A percentile compares a stretch with the other conserved stretches of the same genome.
phyloP scores from a whole-genome alignment of 306 rosid genomes.

The Abrus precatorius region DNA sequence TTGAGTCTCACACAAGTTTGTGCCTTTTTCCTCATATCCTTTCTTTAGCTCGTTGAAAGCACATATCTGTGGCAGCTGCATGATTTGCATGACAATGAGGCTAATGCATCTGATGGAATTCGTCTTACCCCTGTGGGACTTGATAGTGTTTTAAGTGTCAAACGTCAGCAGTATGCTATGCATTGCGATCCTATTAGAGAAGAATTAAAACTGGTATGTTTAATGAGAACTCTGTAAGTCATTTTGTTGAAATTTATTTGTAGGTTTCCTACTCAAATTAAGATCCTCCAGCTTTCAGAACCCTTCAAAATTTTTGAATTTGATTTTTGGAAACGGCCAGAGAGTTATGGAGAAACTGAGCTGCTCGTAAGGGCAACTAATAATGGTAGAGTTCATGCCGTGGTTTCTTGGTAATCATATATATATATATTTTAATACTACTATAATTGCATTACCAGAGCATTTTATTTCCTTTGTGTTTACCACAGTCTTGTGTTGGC shows the following conservation, averaged over 20 bases:
- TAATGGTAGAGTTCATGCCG: slow-evolving; percentile 81
- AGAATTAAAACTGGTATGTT: slow-evolving; percentile 78
- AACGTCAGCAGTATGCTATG: slow-evolving; percentile 78
- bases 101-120: slow-evolving; percentile 68
- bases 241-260: slow-evolving; percentile 35
- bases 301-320: slow-evolving; percentile 98
- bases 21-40: neutral
- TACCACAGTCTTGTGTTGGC: neutral
- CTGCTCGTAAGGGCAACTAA: slow-evolving; percentile 68
- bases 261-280: slow-evolving; percentile 58
- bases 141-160: slow-evolving; percentile 61
- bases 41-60: slow-evolving; percentile 86
- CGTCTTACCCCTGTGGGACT: slow-evolving; percentile 67
- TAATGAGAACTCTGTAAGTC: slow-evolving; percentile 34
- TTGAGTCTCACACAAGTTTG: slow-evolving; percentile 34
- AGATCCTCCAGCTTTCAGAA: slow-evolving; percentile 91
- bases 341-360: slow-evolving; percentile 73
- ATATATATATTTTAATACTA: slow-evolving; percentile 30
- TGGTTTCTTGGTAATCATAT: slow-evolving; percentile 82
- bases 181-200: slow-evolving; percentile 69
- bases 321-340: slow-evolving; percentile 99
- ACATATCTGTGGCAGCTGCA: slow-evolving; percentile 75
- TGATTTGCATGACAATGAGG: slow-evolving; percentile 75
- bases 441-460: neutral
- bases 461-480: slow-evolving; percentile 27